A percentile compares a stretch with the other conserved stretches of the same genome.
Evolutionary conservation across 1,284 basidiomycete species (phyloP).

Genomic region (Schizopora paradoxa): DNA sequence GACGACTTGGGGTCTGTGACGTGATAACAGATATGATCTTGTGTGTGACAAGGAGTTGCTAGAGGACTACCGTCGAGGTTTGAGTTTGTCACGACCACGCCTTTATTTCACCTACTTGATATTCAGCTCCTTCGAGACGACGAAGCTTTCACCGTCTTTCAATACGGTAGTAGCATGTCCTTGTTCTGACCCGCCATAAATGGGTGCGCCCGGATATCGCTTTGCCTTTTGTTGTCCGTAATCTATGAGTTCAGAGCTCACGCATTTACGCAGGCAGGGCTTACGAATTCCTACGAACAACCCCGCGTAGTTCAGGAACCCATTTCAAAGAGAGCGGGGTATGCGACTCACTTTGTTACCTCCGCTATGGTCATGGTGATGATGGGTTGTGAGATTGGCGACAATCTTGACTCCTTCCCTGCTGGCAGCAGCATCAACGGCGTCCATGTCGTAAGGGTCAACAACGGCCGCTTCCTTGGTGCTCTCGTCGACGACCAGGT

Average conservation of each 20-base stretch:
- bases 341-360: constrained; percentile 62
- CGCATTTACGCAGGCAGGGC: background rate
- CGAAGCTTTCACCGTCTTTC: constrained; percentile 74
- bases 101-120: constrained; percentile 64
- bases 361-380: constrained; percentile 88
- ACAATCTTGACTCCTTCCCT: constrained; percentile 66
- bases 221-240: constrained; percentile 28
- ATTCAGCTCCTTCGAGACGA: constrained; percentile 61
- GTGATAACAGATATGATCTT: constrained; percentile 93
- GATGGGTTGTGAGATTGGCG: constrained; percentile 82
- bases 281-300: constrained; percentile 2
- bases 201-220: constrained; percentile 61
- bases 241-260: constrained; percentile 1
- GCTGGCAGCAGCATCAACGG: constrained; percentile 66
- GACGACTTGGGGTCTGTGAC: constrained; percentile 57
- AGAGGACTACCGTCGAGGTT: constrained; percentile 56
- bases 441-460: constrained; percentile 80
- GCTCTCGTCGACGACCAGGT: constrained; percentile 73
- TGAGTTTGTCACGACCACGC: constrained; percentile 3
- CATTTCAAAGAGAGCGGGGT: constrained; percentile 5
- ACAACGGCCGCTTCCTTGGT: constrained; percentile 70
- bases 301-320: background rate
- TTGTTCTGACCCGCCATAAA: constrained; percentile 81
- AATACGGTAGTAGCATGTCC: constrained; percentile 69
- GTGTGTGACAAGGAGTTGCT: constrained; percentile 94